Evolutionary conservation across 2,329 filamentous ascomycete species (phyloP).

Genomic region (Didymella lethalis): DNA sequence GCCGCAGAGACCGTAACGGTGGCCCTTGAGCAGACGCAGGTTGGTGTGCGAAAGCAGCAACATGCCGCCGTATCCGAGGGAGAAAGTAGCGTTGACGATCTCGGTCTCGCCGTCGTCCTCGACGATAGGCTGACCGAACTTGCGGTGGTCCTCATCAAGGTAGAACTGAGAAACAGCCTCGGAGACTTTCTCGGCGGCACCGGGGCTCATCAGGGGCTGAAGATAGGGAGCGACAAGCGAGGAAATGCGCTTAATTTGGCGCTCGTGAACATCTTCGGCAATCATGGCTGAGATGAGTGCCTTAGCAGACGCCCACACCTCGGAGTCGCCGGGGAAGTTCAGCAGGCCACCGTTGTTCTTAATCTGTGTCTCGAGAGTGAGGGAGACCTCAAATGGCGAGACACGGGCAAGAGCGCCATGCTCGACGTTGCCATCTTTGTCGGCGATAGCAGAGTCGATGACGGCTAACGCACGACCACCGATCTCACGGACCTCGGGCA

Average conservation of each 20-base stretch:
- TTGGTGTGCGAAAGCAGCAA: slow-evolving; percentile 95
- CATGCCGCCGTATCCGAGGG: slow-evolving; percentile 97
- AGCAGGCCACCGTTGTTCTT: slow-evolving; percentile 71
- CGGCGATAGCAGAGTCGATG: slow-evolving; percentile 91
- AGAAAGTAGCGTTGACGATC: slow-evolving; percentile 98
- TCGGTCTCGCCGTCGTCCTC: slow-evolving; percentile 92
- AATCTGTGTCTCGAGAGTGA: slow-evolving; percentile 77
- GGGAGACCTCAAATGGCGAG: slow-evolving; percentile 75
- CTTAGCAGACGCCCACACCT: slow-evolving; percentile 71
- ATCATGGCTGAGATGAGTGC: slow-evolving; percentile 84
- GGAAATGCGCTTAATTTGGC: slow-evolving; percentile 76
- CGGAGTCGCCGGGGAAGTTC: slow-evolving; percentile 66
- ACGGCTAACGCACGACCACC: slow-evolving; percentile 82
- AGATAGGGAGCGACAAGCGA: slow-evolving; percentile 78
- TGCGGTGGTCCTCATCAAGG: slow-evolving; percentile 83
- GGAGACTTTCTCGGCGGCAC: slow-evolving; percentile 70
- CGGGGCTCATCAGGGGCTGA: slow-evolving; percentile 69
- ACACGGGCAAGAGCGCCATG: slow-evolving; percentile 68
- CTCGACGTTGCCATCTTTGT: slow-evolving; percentile 62
- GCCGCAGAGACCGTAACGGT: slow-evolving; percentile 95
- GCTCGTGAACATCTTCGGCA: slow-evolving; percentile 84
- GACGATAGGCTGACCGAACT: slow-evolving; percentile 82
- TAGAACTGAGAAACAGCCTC: slow-evolving; percentile 80
- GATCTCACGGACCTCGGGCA: slow-evolving; percentile 93
- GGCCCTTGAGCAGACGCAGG: slow-evolving; percentile 90